Conservation (phyloP, 352 stramenopile species). For the Pythium biforme region DNA sequence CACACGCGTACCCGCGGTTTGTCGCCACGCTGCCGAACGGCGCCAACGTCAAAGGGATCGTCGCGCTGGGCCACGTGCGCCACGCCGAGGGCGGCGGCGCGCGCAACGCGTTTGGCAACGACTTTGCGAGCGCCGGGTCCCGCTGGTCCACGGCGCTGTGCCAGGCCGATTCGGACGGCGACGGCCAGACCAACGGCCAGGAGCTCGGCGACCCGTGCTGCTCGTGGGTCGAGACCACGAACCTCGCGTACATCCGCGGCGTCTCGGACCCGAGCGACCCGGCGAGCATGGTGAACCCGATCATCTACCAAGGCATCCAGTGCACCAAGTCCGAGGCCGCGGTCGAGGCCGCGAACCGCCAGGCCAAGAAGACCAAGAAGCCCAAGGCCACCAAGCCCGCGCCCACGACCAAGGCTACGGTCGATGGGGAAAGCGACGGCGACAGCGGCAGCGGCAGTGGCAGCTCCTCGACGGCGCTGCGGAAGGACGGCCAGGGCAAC, state of each 20-base stretch:
- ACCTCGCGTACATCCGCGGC: constrained; percentile 21
- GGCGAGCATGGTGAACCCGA: constrained; percentile 13
- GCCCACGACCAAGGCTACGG: background rate
- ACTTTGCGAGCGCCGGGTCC: constrained; percentile 24
- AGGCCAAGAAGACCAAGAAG: constrained; percentile 16
- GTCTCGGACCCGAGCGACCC: constrained; percentile 27
- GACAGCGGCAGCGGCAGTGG: background rate
- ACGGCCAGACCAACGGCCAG: constrained; percentile 63
- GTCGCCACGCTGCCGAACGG: constrained; percentile 32
- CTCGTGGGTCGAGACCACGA: constrained; percentile 30
- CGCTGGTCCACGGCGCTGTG: constrained; percentile 38
- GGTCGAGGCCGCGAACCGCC: constrained; percentile 2
- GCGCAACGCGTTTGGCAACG: constrained; percentile 41
- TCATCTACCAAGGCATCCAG: constrained; percentile 23
- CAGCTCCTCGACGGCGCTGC: background rate
- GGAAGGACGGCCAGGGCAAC: background rate
- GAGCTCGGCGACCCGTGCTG: constrained; percentile 70
- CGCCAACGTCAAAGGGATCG: constrained; percentile 23
- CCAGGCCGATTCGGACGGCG: constrained; percentile 37
- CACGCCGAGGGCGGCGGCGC: constrained; percentile 1
- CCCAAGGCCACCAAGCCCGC: background rate
- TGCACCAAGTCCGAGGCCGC: constrained; percentile 31
- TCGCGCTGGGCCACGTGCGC: constrained; percentile 30
- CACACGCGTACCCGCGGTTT: background rate
- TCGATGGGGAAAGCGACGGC: background rate